A percentile compares a stretch with the other conserved stretches of the same genome.
Conservation (phyloP, 1,139 yeast genomes). For the Kodamaea arcana region DNA sequence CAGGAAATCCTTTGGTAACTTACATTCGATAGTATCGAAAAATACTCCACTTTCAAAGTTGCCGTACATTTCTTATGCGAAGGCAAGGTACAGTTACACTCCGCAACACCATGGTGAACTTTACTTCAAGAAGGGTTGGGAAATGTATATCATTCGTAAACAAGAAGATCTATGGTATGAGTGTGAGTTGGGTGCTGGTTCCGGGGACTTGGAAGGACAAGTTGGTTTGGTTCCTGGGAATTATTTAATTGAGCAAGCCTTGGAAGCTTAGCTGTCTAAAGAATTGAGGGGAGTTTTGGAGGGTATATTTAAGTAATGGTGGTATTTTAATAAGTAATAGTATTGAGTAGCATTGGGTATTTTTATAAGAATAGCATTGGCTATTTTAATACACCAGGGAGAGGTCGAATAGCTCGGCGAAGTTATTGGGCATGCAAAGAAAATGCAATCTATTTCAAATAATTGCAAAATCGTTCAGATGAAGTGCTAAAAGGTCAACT, state of each 20-base stretch:
- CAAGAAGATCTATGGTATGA: conserved; percentile 93
- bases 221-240: conserved; percentile 84
- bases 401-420: too few relatives aligned
- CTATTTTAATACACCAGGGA: too few relatives aligned
- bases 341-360: too few relatives aligned
- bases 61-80: conserved; percentile 55
- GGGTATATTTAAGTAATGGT: too few relatives aligned
- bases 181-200: conserved; percentile 61
- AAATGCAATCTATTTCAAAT: too few relatives aligned
- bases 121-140: conserved; percentile 68
- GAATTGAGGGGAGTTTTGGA: too few relatives aligned
- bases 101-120: conserved; percentile 82
- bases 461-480: too few relatives aligned
- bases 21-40: conserved; percentile 22
- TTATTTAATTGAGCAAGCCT: conserved; percentile 47
- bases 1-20: conserved; percentile 31
- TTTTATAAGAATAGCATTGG: too few relatives aligned
- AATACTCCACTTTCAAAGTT: conserved; percentile 40
- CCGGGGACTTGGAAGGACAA: conserved; percentile 40
- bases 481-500: too few relatives aligned
- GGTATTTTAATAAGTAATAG: too few relatives aligned
- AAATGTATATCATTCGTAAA: conserved; percentile 63
- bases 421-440: too few relatives aligned
- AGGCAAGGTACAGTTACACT: conserved; percentile 67
- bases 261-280: too few relatives aligned